Base-by-base conservation (phyloP, 306 rosid genomes). In the Hippophae tibetana region DNA sequence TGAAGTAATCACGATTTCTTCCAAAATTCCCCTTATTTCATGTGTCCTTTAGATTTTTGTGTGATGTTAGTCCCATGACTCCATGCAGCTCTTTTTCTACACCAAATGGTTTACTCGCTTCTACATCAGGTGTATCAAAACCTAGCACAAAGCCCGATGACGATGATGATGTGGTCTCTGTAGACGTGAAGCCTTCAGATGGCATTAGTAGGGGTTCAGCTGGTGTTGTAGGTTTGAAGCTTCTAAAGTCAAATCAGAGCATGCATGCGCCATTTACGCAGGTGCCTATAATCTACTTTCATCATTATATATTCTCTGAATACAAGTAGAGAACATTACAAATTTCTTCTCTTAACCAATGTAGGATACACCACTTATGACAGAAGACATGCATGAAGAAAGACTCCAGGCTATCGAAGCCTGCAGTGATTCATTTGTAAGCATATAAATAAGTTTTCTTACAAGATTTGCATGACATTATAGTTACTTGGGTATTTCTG, bases 351-450 rank as follows among this genome's bases (percentile, higher is more conserved):
- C 48, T 48, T 71, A 50, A 54, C 78, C 59, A 52, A 58, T 57
- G 54, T 74, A 92, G 98, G 89, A 83, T 54, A 50, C 89, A 73
- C 98, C 98, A 54, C 92, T 92, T 42, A 83, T 87, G 98, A 92
- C 98, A 47, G 98, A 92, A 78, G 98, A 92, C 88, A 92, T 92
- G 96, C 98, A 92, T 67, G 98, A 92, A 78, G 98, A 92, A 72
- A 83, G 96, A 65, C 94, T 92, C 63, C 85, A 83, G 69, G 95
- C 96, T 63, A 93, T 87, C 54, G 96, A 92, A 78, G 88, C 87
- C 69, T 75, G 78, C 43, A 87, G 95, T 7, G 81, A 92, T 73
- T 87, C 98, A 78, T 78, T 81, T 70, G 98, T 92, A 83, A 87
- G 98, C 71, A 27, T 52, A 31, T 18, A 44, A 48, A 47, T 14